Evolutionary conservation across 805 yeast species (phyloP), one percentile per base, ranked within the genome.

Genomic region (Spathaspora boniae): DNA sequence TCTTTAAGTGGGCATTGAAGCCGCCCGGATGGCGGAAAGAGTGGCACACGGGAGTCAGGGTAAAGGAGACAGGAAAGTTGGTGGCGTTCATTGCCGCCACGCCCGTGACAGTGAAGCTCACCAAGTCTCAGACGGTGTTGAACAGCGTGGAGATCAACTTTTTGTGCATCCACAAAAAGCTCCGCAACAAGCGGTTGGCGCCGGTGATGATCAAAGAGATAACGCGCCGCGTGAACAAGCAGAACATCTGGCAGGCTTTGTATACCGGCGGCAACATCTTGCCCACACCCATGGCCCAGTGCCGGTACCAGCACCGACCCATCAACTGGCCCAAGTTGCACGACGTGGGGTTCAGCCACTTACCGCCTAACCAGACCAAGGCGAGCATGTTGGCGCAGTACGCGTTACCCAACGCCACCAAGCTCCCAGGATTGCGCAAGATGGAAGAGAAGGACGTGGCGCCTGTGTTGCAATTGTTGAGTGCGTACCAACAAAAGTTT

Each of bases 41-140:
- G 9, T 91, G 97, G 95, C 83, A 84, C 49, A 83, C 87, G 23
- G 98, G 98, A 46, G 96, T 93, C 11, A 72, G 98, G 26, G 98
- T 87, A 19, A 78, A 77, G 44, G 72, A 70, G 2, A 77, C 85
- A 20, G 78, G 80, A 1, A 83, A 85, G 57, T 70, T 93, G 44
- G 89, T 93, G 34, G 97, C 94, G 0, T 93, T 91, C 53, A 93
- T 93, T 48, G 78, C 91, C 24, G 98, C 94, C 6, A 82, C 88
- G 32, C 98, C 98, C 2, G 71, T 84, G 9, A 70, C 68, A 16
- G 64, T 93, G 42, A 61, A 71, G 31, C 76, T 91, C 24, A 77
- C 82, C 42, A 72, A 69, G 17, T 51, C 61, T 7, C 67, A 71
- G 2, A 59, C 53, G 4, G 46, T 51, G 16, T 59, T 84, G 14